Conservation (phyloP, 2,329 filamentous ascomycete genomes). For the Penicillium sp. region DNA sequence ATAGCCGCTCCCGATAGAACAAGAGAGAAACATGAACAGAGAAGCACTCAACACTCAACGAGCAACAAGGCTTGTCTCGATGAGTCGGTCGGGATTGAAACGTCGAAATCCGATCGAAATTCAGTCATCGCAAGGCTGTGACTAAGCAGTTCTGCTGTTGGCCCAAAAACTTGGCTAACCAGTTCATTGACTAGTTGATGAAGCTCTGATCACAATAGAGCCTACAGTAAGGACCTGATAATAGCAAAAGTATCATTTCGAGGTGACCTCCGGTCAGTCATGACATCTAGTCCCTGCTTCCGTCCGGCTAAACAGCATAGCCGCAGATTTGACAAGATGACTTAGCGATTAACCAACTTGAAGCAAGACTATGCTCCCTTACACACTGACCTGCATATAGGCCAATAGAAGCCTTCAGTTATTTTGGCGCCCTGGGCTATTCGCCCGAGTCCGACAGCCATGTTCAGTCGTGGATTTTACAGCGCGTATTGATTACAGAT, state of each 20-base stretch:
- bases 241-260: not conserved
- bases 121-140: not conserved
- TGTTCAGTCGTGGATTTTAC: not conserved
- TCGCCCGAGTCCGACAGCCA: not conserved
- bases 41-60: constrained; percentile 3
- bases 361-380: not conserved
- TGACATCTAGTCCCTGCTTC: not conserved
- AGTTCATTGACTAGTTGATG: too few relatives aligned
- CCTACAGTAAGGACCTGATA: not conserved
- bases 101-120: constrained; percentile 16
- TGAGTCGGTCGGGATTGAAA: constrained; percentile 15
- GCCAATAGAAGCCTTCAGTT: not conserved
- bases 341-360: too few relatives aligned
- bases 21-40: not conserved
- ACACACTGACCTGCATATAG: not conserved
- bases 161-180: too few relatives aligned
- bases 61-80: constrained; percentile 4
- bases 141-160: not conserved
- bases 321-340: not conserved
- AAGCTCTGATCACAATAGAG: not conserved
- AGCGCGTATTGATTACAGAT: not conserved
- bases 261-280: not conserved
- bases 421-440: not conserved
- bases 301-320: not conserved
- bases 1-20: constrained; percentile 3